Evolutionary conservation across 331 rosid genomes (phyloP), one percentile per base, ranked within the genome.

Genomic region (Malus hybrid): DNA sequence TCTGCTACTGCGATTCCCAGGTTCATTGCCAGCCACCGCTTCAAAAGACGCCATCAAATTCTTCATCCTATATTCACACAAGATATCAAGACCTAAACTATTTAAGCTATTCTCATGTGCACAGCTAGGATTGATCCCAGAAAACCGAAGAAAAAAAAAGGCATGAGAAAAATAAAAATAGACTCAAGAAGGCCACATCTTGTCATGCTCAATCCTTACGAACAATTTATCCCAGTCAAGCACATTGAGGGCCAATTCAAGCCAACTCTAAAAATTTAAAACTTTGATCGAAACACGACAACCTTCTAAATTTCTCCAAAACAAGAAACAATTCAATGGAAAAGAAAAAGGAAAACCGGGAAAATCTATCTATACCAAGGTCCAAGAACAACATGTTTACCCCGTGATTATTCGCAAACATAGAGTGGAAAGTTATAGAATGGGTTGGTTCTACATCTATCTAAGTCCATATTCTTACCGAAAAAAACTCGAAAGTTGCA

Each of bases 11-110:
- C 50, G 50, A 66, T 66, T 64, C 19, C 56, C 53, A 70, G 83
- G 64, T 80, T 77, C 87, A 33, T 87, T 74, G 56, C n/a, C 39
- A 82, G 89, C 89, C 97, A 84, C 77, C 65, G 70, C 44, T 65
- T 67, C 66, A 52, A 50, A 24, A 66, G 79, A 82, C 32, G 50
- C 15, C 50, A 60, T 71, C 82, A 73, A 68, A 63, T 44, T 44
- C 50, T 1, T 44, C 50, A 44, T 44, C 50, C 50, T 44, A 44
- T 44, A 11, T 11, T 44, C 50, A 44, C 50, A 44, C 46, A 42
- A 42, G 46, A 42, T 42, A 42, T 42, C 46, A 44, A 44, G 50
- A 44, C 50, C 50, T 44, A 44, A 44, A 44, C 50, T 3, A 11
- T 44, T 44, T 3, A 44, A 44, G 50, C 50, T 44, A 8, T 56